Conservation (phyloP, 345 rosid species). For the Dovyalis caffra region DNA sequence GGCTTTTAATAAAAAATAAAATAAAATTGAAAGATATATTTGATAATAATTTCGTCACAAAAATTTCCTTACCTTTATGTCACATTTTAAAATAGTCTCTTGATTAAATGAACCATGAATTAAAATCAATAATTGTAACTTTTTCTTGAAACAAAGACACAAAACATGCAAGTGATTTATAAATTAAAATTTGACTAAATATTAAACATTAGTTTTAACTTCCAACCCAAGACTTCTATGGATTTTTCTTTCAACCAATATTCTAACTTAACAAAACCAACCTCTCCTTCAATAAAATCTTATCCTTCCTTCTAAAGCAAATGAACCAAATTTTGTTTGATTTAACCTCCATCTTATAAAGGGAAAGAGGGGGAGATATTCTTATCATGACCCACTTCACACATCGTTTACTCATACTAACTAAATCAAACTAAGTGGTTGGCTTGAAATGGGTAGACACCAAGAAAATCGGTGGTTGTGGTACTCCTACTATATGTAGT, state of each 20-base stretch:
- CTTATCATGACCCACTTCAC: too few species aligned
- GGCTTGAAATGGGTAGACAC: neutral
- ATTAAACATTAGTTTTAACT: neutral
- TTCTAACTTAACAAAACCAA: too few species aligned
- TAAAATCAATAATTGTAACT: neutral
- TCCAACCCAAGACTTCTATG: neutral
- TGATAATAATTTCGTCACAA: too few species aligned
- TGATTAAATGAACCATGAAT: neutral
- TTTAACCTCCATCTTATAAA: neutral
- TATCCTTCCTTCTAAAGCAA: neutral
- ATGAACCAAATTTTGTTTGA: too few species aligned
- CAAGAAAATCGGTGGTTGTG: neutral
- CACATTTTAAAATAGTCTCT: neutral
- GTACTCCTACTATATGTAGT: neutral
- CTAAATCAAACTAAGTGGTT: neutral
- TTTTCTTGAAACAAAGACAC: neutral
- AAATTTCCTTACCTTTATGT: neutral
- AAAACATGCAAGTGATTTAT: neutral
- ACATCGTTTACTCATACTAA: too few species aligned
- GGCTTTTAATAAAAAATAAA: too few species aligned
- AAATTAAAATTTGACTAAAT: neutral
- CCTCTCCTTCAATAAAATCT: too few species aligned
- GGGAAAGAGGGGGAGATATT: neutral
- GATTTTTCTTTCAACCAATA: neutral
- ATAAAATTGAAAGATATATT: too few species aligned